phyloP scores from a whole-genome alignment of 192 early-diverging fungal genomes.

The Cetraspora pellucida region DNA sequence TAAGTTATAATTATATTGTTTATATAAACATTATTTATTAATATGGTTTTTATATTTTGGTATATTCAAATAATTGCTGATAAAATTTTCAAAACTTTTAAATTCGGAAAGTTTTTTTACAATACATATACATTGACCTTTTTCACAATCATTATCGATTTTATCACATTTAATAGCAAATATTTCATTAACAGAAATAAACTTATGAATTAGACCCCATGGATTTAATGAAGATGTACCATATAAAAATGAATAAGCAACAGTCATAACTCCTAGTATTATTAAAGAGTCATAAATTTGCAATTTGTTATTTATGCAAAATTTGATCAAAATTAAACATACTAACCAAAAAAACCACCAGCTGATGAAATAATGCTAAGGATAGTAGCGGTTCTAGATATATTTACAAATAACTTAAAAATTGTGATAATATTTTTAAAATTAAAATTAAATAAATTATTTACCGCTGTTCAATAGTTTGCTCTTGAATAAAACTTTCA shows the following conservation, averaged over 20 bases:
- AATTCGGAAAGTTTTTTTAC: too few species aligned
- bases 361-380: neutral
- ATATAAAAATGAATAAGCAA: neutral
- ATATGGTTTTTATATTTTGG: too few species aligned
- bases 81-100: too few species aligned
- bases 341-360: neutral
- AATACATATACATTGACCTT: too few species aligned
- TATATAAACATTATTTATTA: too few species aligned
- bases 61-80: too few species aligned
- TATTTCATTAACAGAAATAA: neutral
- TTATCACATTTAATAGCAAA: too few species aligned
- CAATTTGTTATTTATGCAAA: neutral
- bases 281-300: neutral
- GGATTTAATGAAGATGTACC: neutral
- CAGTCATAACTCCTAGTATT: neutral
- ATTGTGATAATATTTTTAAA: neutral
- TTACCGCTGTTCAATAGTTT: conserved; percentile 3
- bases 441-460: neutral
- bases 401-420: neutral
- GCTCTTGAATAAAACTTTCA: conserved; percentile 14
- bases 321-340: neutral
- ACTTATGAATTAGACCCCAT: neutral
- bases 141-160: too few species aligned
- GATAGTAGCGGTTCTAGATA: neutral
- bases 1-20: too few species aligned